Percentiles rank a stretch among this genome's conserved stretches.
phyloP scores from a whole-genome alignment of 495 filamentous ascomycete species.

The Penicillium canariense region DNA sequence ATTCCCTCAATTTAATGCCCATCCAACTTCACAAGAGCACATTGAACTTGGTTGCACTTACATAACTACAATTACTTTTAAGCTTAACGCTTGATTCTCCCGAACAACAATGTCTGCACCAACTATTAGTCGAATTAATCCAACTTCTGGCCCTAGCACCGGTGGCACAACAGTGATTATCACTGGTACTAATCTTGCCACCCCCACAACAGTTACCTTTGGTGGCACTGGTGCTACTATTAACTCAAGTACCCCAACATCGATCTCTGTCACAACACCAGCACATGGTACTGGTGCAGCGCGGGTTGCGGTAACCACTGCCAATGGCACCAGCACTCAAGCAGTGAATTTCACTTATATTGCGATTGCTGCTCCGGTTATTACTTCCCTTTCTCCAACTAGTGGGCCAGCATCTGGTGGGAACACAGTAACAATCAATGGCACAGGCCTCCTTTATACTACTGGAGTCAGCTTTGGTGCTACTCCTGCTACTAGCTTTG shows the following conservation, averaged over 20 bases:
- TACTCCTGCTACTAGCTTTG: background rate
- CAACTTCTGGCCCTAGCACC: constrained; percentile 1
- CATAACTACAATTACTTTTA: no score
- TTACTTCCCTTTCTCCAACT: background rate
- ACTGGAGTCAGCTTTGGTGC: background rate
- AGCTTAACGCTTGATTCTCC: no score
- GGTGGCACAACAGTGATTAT: constrained; percentile 1
- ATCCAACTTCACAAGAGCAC: no score
- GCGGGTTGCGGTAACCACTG: background rate
- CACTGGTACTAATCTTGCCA: background rate
- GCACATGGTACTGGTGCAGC: background rate
- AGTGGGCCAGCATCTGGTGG: background rate
- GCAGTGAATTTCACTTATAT: constrained; percentile 1
- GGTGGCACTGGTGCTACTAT: background rate
- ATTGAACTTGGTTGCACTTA: no score
- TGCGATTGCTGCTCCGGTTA: background rate
- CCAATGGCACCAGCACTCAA: background rate
- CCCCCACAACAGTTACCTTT: background rate
- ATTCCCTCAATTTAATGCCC: no score
- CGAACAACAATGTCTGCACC: constrained; percentile 5
- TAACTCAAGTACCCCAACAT: background rate
- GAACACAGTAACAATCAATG: background rate
- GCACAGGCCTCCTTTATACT: background rate
- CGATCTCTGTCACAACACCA: background rate
- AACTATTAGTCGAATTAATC: background rate